Base-by-base conservation (phyloP, 257 asterid genomes). In the Sherardia arvensis region DNA sequence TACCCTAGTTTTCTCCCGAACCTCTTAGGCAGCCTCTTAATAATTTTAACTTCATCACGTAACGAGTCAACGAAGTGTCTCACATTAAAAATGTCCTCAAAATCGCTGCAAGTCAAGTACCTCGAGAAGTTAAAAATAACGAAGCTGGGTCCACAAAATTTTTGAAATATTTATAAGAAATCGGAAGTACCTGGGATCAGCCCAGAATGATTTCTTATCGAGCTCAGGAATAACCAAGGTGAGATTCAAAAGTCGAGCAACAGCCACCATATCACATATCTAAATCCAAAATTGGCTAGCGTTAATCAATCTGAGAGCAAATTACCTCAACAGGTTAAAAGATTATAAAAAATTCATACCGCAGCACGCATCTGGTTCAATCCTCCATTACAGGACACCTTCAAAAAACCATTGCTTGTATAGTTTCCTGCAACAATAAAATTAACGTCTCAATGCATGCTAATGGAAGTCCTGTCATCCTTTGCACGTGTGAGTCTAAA, bases 331-430 rank as follows among this genome's bases (percentile, higher is more conserved):
- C 14, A 63, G 53, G 61, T 33, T 23, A 59, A 69, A 59, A 40
- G 40, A 11, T 38, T 55, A 29, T 9, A 53, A 71, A 15, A 68
- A 33, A 65, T 61, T 61, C 86, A 4, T 66, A 93, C 99, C 81
- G 92, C 97, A 61, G 99, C 79, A 57, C 99, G 96, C 97, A 91
- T 91, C 79, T 91, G 97, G 78, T 91, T 91, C 87, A 91, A 79
- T 65, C 97, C 97, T 3, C 97, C 97, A 34, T 91, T 91, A 86
- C 97, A 91, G 68, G 95, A 84, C 63, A 91, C 83, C 79, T 72
- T 85, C 59, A 91, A 87, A 81, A 80, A 91, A 67, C 96, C 97
- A 55, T 85, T 85, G 69, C 87, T 87, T 40, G 87, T 87, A 80
- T 91, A 91, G 57, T 84, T 87, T 69, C 97, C 97, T 82, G 74